These are phyloP conservation scores for Batkoa obscura DNA, from an alignment of 371 early-diverging fungal species.

Conservation along the genomic window DNA sequence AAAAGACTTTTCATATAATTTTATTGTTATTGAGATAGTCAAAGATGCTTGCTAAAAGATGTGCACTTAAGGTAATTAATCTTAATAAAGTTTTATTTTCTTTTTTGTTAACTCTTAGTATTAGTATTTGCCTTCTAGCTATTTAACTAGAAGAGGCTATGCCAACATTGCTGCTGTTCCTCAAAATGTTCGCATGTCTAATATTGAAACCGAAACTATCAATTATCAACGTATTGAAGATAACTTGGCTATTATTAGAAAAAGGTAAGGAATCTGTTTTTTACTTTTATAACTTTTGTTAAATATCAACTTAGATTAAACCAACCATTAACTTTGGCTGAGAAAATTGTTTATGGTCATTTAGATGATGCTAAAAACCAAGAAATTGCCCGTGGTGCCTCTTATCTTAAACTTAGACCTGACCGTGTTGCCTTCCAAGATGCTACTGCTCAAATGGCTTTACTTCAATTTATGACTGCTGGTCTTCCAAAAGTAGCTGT, in stretches of 20 bases:
- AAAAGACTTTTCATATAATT: too few species aligned
- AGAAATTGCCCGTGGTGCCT: conserved; percentile 60
- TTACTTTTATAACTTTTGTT: background rate
- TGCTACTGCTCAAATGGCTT: conserved; percentile 93
- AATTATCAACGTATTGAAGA: conserved; percentile 89
- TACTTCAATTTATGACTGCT: conserved; percentile 92
- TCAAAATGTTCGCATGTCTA: conserved; percentile 73
- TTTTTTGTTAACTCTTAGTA: too few species aligned
- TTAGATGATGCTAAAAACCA: conserved; percentile 73
- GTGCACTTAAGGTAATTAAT: too few species aligned
- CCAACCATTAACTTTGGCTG: conserved; percentile 74
- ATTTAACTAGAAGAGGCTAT: conserved; percentile 16
- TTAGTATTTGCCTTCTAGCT: too few species aligned
- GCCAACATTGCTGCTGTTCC: conserved; percentile 28
- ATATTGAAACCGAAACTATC: conserved; percentile 72
- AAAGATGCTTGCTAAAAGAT: too few species aligned
- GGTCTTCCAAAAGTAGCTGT: conserved; percentile 73
- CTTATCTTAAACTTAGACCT: conserved; percentile 80
- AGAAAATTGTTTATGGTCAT: conserved; percentile 91
- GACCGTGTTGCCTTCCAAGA: conserved; percentile 95
- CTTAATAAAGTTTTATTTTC: too few species aligned
- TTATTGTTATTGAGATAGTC: too few species aligned
- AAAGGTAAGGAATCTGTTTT: conserved; percentile 31
- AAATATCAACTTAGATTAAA: conserved; percentile 25
- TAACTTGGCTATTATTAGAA: conserved; percentile 75